Evolutionary conservation across 2,329 filamentous ascomycete species (phyloP).

Genomic region (Colletotrichum incanum): DNA sequence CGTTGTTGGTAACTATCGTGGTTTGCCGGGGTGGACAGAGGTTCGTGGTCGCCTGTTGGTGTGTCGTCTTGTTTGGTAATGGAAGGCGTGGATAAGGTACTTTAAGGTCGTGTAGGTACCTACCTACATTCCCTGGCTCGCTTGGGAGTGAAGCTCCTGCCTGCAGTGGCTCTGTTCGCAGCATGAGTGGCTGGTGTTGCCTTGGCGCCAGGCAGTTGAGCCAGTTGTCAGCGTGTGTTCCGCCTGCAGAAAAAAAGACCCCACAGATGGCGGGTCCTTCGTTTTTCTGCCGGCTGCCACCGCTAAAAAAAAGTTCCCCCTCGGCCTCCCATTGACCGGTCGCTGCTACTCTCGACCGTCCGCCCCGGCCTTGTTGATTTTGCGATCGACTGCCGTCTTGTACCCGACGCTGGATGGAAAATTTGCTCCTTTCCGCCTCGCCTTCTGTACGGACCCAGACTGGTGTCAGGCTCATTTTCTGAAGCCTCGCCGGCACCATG

Average conservation of each 20-base stretch:
- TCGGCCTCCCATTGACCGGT: slow-evolving; percentile 19
- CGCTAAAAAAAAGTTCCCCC: slow-evolving; percentile 60
- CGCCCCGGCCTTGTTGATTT: slow-evolving; percentile 13
- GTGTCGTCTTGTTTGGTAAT: background rate
- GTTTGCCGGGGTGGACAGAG: background rate
- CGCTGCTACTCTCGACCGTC: slow-evolving; percentile 11
- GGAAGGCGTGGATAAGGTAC: background rate
- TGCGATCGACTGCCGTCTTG: slow-evolving; percentile 30
- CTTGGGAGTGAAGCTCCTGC: background rate
- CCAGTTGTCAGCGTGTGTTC: background rate
- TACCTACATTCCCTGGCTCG: background rate
- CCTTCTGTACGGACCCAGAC: slow-evolving; percentile 28
- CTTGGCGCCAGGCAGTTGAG: background rate
- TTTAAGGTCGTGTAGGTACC: background rate
- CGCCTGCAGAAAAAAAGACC: background rate
- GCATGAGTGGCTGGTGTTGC: slow-evolving; percentile 4
- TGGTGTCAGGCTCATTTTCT: slow-evolving; percentile 30
- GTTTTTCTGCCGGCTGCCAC: slow-evolving; percentile 60
- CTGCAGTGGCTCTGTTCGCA: background rate
- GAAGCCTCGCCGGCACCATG: slow-evolving; percentile 60
- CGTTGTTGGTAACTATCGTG: background rate
- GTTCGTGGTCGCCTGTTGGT: background rate
- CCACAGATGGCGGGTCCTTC: background rate
- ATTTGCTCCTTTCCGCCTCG: slow-evolving; percentile 25
- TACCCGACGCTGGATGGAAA: slow-evolving; percentile 36